Evolutionary conservation across 2,329 filamentous ascomycete genomes (phyloP).

Genomic region (Cercospora citrullina): DNA sequence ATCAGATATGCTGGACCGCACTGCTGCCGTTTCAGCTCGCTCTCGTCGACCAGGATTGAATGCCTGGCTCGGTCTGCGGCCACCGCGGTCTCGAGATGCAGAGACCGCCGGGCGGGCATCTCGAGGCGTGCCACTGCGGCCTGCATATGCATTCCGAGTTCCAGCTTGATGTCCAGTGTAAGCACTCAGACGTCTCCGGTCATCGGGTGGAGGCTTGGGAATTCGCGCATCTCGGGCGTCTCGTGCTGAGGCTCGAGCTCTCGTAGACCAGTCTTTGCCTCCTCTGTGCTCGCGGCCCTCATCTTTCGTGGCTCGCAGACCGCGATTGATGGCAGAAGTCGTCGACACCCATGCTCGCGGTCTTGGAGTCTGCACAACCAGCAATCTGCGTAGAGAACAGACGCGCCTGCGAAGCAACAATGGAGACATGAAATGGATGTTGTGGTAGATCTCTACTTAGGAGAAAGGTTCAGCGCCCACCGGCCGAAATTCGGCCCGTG

Average conservation of each 20-base stretch:
- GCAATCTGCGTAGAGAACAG: slow-evolving; percentile 19
- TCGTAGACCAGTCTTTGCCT: slow-evolving; percentile 20
- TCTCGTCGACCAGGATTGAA: slow-evolving; percentile 10
- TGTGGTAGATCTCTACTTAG: neutral
- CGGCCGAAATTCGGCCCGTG: slow-evolving; percentile 1
- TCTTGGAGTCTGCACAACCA: neutral
- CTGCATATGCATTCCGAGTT: neutral
- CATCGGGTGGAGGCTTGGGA: neutral
- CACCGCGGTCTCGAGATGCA: neutral
- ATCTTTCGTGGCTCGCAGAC: slow-evolving; percentile 51
- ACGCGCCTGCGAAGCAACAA: slow-evolving; percentile 16
- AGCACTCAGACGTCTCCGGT: slow-evolving; percentile 12
- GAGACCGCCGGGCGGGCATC: neutral
- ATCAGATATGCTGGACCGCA: neutral
- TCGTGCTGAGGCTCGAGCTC: slow-evolving; percentile 1
- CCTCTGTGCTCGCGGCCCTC: slow-evolving; percentile 18
- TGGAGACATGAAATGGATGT: slow-evolving; percentile 13
- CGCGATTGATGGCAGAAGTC: slow-evolving; percentile 67
- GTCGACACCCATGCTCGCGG: slow-evolving; percentile 52
- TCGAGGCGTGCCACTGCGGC: neutral
- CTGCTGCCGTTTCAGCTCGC: neutral
- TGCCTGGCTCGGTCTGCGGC: neutral
- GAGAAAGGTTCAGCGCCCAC: slow-evolving; percentile 1
- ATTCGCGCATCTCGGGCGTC: slow-evolving; percentile 2
- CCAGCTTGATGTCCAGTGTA: neutral